Evolutionary conservation across 305 asterid genomes (phyloP).

Genomic region (Fraxinus floribunda): DNA sequence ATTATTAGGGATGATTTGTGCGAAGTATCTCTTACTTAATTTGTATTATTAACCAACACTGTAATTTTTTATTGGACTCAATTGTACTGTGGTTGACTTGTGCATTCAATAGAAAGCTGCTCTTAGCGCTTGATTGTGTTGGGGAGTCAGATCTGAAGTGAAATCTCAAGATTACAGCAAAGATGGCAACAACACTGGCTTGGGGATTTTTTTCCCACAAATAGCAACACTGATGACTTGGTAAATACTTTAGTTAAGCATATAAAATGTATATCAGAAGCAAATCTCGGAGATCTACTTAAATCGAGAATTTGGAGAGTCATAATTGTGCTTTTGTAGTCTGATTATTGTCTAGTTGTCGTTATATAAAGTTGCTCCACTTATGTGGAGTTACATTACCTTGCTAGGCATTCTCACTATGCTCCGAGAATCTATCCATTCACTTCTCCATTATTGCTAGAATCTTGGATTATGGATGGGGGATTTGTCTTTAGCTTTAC

Average conservation of each 20-base stretch:
- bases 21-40: background rate
- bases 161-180: conserved; percentile 44
- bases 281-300: conserved; percentile 13
- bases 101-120: conserved; percentile 33
- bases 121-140: conserved; percentile 35
- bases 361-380: background rate
- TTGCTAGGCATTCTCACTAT: background rate
- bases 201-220: conserved; percentile 64
- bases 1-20: conserved; percentile 27
- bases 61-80: conserved; percentile 20
- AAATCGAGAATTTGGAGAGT: conserved; percentile 1
- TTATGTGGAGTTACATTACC: background rate
- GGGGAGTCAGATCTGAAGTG: conserved; percentile 51
- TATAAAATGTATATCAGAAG: background rate
- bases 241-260: conserved; percentile 34
- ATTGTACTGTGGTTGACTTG: conserved; percentile 32
- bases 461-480: background rate
- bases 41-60: background rate
- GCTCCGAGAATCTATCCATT: background rate
- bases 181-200: conserved; percentile 74
- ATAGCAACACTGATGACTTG: conserved; percentile 67
- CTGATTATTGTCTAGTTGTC: conserved; percentile 7
- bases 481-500: background rate
- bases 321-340: background rate
- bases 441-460: background rate